These are phyloP conservation scores for Aspergillus kassunensis DNA, from an alignment of 495 filamentous ascomycete genomes.

Conservation along the genomic window DNA sequence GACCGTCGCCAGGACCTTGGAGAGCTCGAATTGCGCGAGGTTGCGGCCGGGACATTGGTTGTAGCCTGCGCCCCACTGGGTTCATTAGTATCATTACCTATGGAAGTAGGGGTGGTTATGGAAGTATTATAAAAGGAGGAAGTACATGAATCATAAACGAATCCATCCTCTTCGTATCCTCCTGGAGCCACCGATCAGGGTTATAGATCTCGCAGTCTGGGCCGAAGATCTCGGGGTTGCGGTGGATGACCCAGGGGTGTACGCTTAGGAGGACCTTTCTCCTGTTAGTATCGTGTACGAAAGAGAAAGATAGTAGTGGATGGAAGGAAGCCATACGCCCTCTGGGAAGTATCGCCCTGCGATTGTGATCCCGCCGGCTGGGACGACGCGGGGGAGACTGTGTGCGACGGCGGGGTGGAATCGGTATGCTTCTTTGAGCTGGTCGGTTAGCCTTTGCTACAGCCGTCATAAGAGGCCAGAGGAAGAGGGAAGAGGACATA, in stretches of 20 bases:
- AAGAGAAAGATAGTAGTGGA: neutral
- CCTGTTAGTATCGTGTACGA: neutral
- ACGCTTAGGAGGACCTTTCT: slow-evolving; percentile 37
- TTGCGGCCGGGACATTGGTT: slow-evolving; percentile 40
- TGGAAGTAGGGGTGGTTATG: neutral
- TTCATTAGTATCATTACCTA: neutral
- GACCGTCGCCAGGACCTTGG: slow-evolving; percentile 37
- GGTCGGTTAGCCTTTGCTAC: neutral
- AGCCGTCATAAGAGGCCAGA: neutral
- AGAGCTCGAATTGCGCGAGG: slow-evolving; percentile 45
- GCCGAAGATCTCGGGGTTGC: slow-evolving; percentile 40
- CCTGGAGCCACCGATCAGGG: slow-evolving; percentile 36
- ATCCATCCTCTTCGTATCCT: slow-evolving; percentile 26
- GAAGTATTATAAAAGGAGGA: neutral
- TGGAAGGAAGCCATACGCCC: slow-evolving; percentile 23
- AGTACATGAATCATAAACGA: slow-evolving; percentile 31
- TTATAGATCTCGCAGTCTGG: slow-evolving; percentile 33
- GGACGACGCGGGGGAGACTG: slow-evolving; percentile 28
- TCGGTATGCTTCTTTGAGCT: slow-evolving; percentile 53
- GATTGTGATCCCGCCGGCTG: slow-evolving; percentile 26
- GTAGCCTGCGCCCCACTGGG: slow-evolving; percentile 42
- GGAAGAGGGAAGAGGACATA: slow-evolving; percentile 10
- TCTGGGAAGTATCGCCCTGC: slow-evolving; percentile 31
- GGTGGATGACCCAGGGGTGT: slow-evolving; percentile 43
- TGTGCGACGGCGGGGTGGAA: slow-evolving; percentile 30